Evolutionary conservation across 768 basidiomycete genomes (phyloP).

Genomic region (Pisolithus microcarpus): DNA sequence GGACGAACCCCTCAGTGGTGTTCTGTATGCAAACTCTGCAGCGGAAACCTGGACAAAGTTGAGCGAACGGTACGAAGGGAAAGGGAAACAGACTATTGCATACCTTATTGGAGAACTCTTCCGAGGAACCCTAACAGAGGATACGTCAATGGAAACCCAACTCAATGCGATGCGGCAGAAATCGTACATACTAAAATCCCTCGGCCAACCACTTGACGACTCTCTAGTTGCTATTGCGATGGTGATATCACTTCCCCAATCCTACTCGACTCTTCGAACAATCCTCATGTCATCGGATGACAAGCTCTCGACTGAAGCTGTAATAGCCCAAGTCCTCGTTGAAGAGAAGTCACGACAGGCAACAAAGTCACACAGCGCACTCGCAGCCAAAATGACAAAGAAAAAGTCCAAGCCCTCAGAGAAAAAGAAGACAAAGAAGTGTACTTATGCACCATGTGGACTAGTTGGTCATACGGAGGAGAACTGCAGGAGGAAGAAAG

Average conservation of each 20-base stretch:
- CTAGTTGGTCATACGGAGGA: background rate
- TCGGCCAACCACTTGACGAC: slow-evolving; percentile 13
- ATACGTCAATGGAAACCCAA: slow-evolving; percentile 12
- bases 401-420: background rate
- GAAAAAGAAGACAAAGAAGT: background rate
- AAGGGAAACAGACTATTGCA: slow-evolving; percentile 15
- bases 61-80: slow-evolving; percentile 13
- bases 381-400: background rate
- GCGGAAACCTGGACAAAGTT: slow-evolving; percentile 17
- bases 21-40: slow-evolving; percentile 8
- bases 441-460: background rate
- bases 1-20: slow-evolving; percentile 17
- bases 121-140: slow-evolving; percentile 13
- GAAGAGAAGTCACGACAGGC: background rate
- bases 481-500: background rate
- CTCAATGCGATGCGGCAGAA: slow-evolving; percentile 15
- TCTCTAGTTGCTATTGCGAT: slow-evolving; percentile 16
- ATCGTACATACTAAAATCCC: slow-evolving; percentile 7
- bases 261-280: slow-evolving; percentile 13
- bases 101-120: slow-evolving; percentile 20
- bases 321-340: background rate
- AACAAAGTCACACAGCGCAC: background rate
- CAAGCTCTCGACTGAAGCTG: background rate
- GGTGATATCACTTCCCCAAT: slow-evolving; percentile 15
- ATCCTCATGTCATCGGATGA: slow-evolving; percentile 12